Base-by-base conservation (phyloP, 192 early-diverging fungal species). In the Lunasporangiospora selenospora region DNA sequence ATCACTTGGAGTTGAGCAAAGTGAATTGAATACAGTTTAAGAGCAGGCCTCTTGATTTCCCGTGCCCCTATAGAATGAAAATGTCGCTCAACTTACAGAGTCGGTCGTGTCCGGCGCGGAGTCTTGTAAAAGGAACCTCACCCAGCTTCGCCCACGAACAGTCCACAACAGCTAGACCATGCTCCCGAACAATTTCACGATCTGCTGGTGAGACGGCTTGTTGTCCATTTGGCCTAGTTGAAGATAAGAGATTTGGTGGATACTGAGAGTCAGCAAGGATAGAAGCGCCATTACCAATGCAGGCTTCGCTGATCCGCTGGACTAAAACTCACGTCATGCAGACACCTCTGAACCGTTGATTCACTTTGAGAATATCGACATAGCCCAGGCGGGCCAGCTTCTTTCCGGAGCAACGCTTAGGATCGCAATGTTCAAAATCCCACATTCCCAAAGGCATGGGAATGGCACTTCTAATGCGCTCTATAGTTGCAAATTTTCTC, bases 381-480 rank as follows among this genome's bases (percentile, higher is more conserved):
- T 96, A 81, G 34, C 88, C 86, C 58, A 91, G 73, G 41, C 96
- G 89, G 18, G 85, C 91, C 6, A 99, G 76, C 65, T 94, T 93
- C 43, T 91, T 89, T 48, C 98, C 96, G 3, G 94, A 97, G 78
- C 96, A 98, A 16, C 96, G 88, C 77, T 97, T 96, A 1, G 98
- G 98, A 75, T 99, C 98, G 80, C 96, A 98, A 73, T 99, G 98
- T 54, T 92, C 93, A 84, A 99, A 99, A 77, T 99, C 98, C 84
- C 91, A 93, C 90, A 93, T 91, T 46, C 81, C 88, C 13, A 93
- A 75, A 13, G 90, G 87, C 70, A 92, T 85, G 7, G 85, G 85
- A 53, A 87, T 85, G 39, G 44, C 69, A 46, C 63, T 76, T 58
- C 27, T 66, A 50, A 56, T 47, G 33, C 33, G 15, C 30, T 76